These are phyloP conservation scores for Chalciporus sp. DNA, from an alignment of 1,284 basidiomycete species.

Conservation along the genomic window DNA sequence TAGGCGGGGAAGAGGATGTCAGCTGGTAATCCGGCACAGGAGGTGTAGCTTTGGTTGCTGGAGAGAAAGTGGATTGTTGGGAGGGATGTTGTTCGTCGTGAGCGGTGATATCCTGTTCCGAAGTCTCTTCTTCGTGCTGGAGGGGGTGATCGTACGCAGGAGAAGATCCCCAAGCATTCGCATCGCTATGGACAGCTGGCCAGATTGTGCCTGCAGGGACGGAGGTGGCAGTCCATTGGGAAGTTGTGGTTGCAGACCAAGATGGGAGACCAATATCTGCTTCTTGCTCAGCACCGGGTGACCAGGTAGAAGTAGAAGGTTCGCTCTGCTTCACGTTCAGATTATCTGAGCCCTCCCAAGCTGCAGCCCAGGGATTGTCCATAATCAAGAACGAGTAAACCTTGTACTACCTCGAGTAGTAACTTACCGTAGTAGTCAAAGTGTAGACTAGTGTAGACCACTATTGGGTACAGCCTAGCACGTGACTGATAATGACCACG, in stretches of 20 bases:
- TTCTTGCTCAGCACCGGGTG: constrained; percentile 39
- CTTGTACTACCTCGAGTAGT: too few species aligned
- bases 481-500: constrained; percentile 9
- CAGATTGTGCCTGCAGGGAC: constrained; percentile 39
- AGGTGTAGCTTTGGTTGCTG: not conserved
- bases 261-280: constrained; percentile 54
- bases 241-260: constrained; percentile 49
- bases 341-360: constrained; percentile 45
- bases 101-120: constrained; percentile 7
- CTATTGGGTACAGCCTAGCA: not conserved
- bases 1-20: not conserved
- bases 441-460: too few species aligned
- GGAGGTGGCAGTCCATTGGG: constrained; percentile 51
- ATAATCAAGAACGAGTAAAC: constrained; percentile 39
- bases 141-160: constrained; percentile 41
- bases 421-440: not conserved
- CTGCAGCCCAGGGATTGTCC: constrained; percentile 72
- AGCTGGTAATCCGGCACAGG: constrained; percentile 6
- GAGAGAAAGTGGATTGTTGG: not conserved
- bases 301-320: constrained; percentile 20
- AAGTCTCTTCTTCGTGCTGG: constrained; percentile 24
- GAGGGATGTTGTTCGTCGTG: constrained; percentile 10
- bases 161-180: constrained; percentile 29
- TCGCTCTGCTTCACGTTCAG: not conserved
- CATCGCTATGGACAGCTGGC: constrained; percentile 16